Evolutionary conservation across 2,329 filamentous ascomycete species (phyloP), one percentile per base, ranked within the genome.

Genomic region (Xylaria sp.): DNA sequence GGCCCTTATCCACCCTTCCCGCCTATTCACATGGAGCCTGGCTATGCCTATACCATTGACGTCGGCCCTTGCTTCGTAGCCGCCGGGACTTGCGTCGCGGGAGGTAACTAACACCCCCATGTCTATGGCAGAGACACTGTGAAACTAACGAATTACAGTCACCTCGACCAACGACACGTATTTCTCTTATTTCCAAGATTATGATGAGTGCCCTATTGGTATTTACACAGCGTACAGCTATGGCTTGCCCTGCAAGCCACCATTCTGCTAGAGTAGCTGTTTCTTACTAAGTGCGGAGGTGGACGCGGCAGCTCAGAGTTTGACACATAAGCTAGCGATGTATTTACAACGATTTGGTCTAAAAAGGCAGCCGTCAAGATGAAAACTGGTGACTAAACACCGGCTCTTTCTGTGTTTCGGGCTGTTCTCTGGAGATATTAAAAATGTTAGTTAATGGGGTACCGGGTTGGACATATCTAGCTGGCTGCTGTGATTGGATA

Each of bases 1-100:
- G 71, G 69, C 4, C 54, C 62, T 5, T 73, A 68, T 58, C 70
- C 72, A 5, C 51, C 69, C 0, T 74, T 73, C 46, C 70, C 72
- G 9, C 67, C 73, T 0, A 67, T 75, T 2, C 70, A 75, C 21
- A 71, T 76, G 70, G 72, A 74, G 55, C 72, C 74, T 1, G 74
- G 74, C 2, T 70, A 69, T 37, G 73, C 71, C 0, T 75, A 76
- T 40, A 71, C 67, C 1, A 65, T 76, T n/a, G 70, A 73, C 11
- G 65, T 73, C 8, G 73, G 73, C 3, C 72, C 74, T 1, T 76
- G 74, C 58, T 68, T 49, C 4, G 60, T 72, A 23, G 41, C 59
- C 10, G 71, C 72, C 10, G 73, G 73, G 6, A 68, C 56, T 1
- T 75, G 73, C 46, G 70, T 72, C n/a, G 67, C 72, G 47, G 73